Evolutionary conservation across 2,329 filamentous ascomycete species (phyloP).

Genomic region (Rutstroemia sp.): DNA sequence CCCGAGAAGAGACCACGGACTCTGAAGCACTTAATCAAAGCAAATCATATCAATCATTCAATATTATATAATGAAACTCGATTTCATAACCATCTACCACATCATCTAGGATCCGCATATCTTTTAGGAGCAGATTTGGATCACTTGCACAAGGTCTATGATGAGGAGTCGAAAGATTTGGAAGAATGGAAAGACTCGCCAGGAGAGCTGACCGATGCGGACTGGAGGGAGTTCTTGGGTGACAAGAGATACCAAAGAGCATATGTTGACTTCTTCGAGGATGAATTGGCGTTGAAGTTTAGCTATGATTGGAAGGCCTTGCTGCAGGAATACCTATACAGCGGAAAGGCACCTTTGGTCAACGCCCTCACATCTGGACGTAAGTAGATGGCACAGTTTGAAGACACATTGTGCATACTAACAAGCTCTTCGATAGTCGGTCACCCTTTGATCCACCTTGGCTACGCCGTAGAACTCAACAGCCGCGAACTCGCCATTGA

Average conservation of each 20-base stretch:
- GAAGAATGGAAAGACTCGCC: slow-evolving; percentile 81
- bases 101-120: slow-evolving; percentile 79
- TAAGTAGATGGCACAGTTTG: slow-evolving; percentile 41
- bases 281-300: slow-evolving; percentile 63
- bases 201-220: slow-evolving; percentile 69
- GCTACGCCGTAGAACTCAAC: slow-evolving; percentile 85
- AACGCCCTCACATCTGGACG: slow-evolving; percentile 72
- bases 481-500: slow-evolving; percentile 85
- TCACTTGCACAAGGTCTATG: slow-evolving; percentile 75
- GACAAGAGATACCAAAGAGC: slow-evolving; percentile 77
- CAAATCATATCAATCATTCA: slow-evolving; percentile 86
- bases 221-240: slow-evolving; percentile 83
- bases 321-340: slow-evolving; percentile 68
- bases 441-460: slow-evolving; percentile 88
- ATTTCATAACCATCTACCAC: slow-evolving; percentile 78
- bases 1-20: slow-evolving; percentile 73
- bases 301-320: slow-evolving; percentile 81
- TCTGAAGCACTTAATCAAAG: slow-evolving; percentile 82
- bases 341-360: slow-evolving; percentile 67
- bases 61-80: slow-evolving; percentile 69
- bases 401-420: slow-evolving; percentile 5
- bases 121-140: slow-evolving; percentile 68
- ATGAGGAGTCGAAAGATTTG: slow-evolving; percentile 61
- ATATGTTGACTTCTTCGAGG: slow-evolving; percentile 93
- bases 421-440: slow-evolving; percentile 50